Evolutionary conservation across 352 stramenopile species (phyloP).

Genomic region (Pelagophyceae sp.): DNA sequence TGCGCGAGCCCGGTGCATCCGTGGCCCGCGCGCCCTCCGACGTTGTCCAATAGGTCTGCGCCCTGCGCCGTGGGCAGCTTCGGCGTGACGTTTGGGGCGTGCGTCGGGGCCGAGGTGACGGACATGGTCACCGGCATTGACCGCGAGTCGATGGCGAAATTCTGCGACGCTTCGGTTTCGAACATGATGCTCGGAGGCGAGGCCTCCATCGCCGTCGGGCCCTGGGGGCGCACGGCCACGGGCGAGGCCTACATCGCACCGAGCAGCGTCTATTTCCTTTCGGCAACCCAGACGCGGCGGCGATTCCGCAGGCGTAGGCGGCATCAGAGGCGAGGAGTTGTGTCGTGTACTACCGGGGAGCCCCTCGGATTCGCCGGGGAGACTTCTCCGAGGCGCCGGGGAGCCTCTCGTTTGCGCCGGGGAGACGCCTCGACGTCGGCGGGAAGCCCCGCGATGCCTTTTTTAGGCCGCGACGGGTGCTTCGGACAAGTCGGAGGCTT

Average conservation of each 20-base stretch:
- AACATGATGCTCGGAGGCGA: constrained; percentile 20
- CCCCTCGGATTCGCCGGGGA: no score
- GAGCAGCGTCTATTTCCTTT: constrained; percentile 19
- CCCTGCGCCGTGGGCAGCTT: constrained; percentile 8
- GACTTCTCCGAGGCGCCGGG: no score
- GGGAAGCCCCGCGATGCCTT: no score
- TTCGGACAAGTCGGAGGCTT: background rate
- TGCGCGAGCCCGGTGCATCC: no score
- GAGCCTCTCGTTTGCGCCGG: no score
- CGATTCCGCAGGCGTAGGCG: background rate
- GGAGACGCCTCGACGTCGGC: no score
- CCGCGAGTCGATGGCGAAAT: constrained; percentile 15
- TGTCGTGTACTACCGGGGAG: no score
- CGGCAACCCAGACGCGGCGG: background rate
- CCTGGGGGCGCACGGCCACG: constrained; percentile 7
- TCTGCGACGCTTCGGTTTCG: background rate
- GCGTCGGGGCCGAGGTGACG: constrained; percentile 79
- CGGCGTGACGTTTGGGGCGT: constrained; percentile 73
- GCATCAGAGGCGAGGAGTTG: no score
- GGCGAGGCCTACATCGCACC: constrained; percentile 31
- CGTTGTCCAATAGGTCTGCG: no score
- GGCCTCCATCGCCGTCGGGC: constrained; percentile 16
- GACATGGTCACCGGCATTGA: constrained; percentile 76
- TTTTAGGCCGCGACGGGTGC: background rate
- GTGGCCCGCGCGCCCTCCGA: no score